These are phyloP conservation scores for Ceriops tagal DNA, from an alignment of 345 rosid species.

Conservation along the genomic window DNA sequence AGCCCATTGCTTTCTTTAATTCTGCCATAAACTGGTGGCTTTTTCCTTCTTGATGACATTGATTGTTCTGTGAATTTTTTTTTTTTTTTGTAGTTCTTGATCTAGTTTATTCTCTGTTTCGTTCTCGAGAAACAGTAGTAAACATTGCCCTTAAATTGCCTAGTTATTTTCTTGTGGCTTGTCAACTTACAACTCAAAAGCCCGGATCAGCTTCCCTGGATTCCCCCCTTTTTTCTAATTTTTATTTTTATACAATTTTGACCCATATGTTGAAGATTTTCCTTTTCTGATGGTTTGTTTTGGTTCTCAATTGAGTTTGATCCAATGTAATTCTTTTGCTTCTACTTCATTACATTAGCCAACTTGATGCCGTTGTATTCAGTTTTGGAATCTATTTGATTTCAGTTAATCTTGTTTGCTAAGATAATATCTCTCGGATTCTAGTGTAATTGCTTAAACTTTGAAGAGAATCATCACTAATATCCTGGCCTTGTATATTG, in stretches of 20 bases:
- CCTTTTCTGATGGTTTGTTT: neutral
- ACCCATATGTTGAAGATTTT: neutral
- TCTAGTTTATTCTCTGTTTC: constrained; percentile 3
- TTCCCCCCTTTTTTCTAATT: neutral
- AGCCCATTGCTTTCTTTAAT: neutral
- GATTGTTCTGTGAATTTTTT: neutral
- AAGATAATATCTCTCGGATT: neutral
- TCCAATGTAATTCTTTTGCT: neutral
- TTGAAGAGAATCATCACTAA: no score
- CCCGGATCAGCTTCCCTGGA: neutral
- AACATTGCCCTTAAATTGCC: neutral
- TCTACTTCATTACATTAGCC: neutral
- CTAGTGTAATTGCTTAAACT: no score
- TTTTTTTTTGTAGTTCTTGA: constrained; percentile 3
- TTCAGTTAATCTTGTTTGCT: neutral
- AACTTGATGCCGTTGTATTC: neutral
- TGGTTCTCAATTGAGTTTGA: neutral
- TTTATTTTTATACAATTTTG: neutral
- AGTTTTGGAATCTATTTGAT: neutral
- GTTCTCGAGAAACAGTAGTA: neutral
- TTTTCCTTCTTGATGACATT: neutral
- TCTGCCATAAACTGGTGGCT: neutral
- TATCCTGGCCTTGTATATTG: neutral
- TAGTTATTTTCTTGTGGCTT: neutral
- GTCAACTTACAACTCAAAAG: neutral